Percentiles rank a stretch among this genome's conserved stretches.
These are phyloP conservation scores for Corniculantispora saksenae DNA, from an alignment of 2,329 filamentous ascomycete genomes.

Conservation along the genomic window DNA sequence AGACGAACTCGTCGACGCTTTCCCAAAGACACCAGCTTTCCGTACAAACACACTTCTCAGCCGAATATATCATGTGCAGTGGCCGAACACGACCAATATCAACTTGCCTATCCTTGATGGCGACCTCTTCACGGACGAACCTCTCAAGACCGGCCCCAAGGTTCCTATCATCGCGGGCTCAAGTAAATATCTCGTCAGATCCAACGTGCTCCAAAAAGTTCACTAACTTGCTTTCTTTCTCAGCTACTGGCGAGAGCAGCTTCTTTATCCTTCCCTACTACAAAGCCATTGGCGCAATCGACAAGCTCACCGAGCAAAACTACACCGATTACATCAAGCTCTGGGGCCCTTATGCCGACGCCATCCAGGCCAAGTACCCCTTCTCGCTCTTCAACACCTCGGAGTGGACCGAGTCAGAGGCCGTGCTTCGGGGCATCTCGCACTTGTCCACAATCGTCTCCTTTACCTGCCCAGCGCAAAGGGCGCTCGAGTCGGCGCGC, in stretches of 20 bases:
- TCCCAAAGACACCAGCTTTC: not conserved
- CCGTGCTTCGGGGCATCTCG: not conserved
- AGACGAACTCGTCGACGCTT: not conserved
- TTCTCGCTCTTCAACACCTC: not conserved
- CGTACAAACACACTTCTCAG: not conserved
- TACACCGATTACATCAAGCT: constrained; percentile 1
- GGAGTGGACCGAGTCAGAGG: not conserved
- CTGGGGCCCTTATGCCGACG: not conserved
- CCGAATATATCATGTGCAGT: not conserved
- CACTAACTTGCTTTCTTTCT: too few relatives aligned
- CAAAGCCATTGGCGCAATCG: not conserved
- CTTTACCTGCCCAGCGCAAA: constrained; percentile 10
- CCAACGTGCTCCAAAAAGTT: too few relatives aligned
- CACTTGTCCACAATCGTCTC: not conserved
- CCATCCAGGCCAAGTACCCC: not conserved
- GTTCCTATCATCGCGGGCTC: not conserved
- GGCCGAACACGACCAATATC: not conserved
- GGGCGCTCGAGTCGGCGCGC: constrained; percentile 20
- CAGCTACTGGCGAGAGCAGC: not conserved
- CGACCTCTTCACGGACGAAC: not conserved
- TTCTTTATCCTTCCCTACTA: constrained; percentile 2
- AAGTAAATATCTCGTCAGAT: not conserved
- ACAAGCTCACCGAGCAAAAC: not conserved
- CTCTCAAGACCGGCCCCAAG: not conserved
- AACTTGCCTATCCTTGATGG: not conserved